These are phyloP conservation scores for Trebouxia sp. DNA, from an alignment of 139 green algal species.

Conservation along the genomic window DNA sequence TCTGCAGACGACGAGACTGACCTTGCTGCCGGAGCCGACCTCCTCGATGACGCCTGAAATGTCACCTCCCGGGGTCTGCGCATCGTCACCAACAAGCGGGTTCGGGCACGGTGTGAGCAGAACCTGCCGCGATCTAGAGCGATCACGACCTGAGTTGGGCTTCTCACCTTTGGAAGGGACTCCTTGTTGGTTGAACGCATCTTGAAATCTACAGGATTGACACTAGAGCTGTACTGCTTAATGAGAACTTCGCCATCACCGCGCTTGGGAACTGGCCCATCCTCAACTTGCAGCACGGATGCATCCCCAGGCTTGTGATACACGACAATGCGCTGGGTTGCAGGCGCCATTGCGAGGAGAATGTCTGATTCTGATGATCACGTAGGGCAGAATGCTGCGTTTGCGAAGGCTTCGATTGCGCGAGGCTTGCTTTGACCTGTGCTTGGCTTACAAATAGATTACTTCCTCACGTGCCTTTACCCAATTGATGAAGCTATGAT, in stretches of 20 bases:
- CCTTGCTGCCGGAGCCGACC: conserved; percentile 39
- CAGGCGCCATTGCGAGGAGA: not conserved
- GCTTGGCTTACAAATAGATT: too few species aligned
- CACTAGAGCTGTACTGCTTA: conserved; percentile 20
- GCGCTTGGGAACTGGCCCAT: not conserved
- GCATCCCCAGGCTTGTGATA: conserved; percentile 1
- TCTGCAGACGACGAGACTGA: not conserved
- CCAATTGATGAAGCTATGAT: too few species aligned
- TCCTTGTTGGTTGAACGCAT: not conserved
- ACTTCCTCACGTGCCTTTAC: too few species aligned
- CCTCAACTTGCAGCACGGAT: not conserved
- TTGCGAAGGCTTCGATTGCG: too few species aligned
- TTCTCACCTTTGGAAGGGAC: not conserved
- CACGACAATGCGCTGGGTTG: not conserved
- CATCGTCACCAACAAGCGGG: too few species aligned
- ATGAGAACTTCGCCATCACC: conserved; percentile 23
- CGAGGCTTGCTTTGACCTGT: too few species aligned
- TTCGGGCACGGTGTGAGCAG: too few species aligned
- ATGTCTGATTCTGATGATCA: too few species aligned
- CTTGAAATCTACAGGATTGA: conserved; percentile 30
- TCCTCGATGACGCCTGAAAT: conserved; percentile 48
- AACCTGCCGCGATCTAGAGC: too few species aligned
- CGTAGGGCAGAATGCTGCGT: too few species aligned
- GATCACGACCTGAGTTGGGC: too few species aligned
- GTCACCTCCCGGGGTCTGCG: conserved; percentile 49